These are phyloP conservation scores for Tetradesmus lagerheimii DNA, from an alignment of 139 green algal species.

Conservation along the genomic window DNA sequence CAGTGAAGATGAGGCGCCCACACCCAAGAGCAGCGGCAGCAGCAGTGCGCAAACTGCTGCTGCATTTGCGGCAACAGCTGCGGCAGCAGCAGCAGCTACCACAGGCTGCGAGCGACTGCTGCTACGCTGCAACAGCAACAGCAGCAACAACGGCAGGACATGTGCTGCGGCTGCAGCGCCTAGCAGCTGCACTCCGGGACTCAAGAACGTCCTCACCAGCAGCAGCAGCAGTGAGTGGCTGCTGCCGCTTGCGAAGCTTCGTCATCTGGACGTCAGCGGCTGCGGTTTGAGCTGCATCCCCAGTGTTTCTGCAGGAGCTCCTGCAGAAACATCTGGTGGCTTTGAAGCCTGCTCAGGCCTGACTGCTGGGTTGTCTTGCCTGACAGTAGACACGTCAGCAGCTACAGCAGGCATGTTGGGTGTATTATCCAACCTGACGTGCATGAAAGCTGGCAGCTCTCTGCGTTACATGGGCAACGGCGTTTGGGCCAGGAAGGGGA, in stretches of 20 bases:
- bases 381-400: background rate
- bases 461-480: background rate
- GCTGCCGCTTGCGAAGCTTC: background rate
- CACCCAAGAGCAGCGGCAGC: background rate
- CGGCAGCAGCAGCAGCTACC: background rate
- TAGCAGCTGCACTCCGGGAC: background rate
- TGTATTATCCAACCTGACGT: background rate
- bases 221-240: background rate
- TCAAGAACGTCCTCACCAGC: background rate
- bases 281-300: background rate
- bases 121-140: background rate
- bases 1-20: background rate
- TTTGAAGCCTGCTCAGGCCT: no score
- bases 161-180: background rate
- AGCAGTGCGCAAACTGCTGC: background rate
- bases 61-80: background rate
- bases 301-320: no score
- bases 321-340: no score
- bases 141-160: background rate
- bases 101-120: background rate
- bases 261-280: background rate
- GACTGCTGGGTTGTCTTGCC: no score
- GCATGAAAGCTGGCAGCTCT: background rate
- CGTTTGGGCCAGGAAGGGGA: background rate
- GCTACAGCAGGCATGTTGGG: no score